phyloP scores from a whole-genome alignment of 371 early-diverging fungal species.

The Conidiobolus incongruus region DNA sequence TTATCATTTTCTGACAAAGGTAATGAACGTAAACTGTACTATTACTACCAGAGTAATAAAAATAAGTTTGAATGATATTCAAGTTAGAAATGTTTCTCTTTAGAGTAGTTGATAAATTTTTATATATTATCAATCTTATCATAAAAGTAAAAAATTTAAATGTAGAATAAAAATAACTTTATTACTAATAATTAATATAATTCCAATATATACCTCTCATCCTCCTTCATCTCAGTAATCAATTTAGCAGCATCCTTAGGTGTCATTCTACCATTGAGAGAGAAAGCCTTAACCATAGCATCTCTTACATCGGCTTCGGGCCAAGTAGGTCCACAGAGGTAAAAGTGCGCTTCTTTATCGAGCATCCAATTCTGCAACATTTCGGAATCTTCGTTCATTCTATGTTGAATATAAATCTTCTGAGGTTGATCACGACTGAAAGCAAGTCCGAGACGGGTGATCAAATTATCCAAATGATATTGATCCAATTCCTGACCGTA shows the following conservation, averaged over 20 bases:
- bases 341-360: constrained; percentile 55
- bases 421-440: constrained; percentile 83
- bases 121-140: too few species aligned
- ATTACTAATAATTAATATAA: constrained; percentile 34
- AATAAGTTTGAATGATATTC: too few species aligned
- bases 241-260: constrained; percentile 33
- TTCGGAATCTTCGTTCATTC: constrained; percentile 62
- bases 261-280: constrained; percentile 27
- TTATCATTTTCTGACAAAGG: too few species aligned
- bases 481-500: constrained; percentile 89
- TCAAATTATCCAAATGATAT: constrained; percentile 59
- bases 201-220: constrained; percentile 76
- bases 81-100: too few species aligned
- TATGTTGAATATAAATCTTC: constrained; percentile 89
- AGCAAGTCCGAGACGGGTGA: constrained; percentile 67
- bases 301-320: constrained; percentile 84
- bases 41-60: too few species aligned
- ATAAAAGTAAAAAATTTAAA: too few species aligned
- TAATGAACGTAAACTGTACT: too few species aligned
- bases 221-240: constrained; percentile 76
- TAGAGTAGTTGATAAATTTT: too few species aligned
- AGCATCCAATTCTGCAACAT: constrained; percentile 48
- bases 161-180: too few species aligned
- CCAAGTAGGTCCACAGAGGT: constrained; percentile 89
- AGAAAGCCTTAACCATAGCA: constrained; percentile 61